phyloP scores from a whole-genome alignment of 148 eudicot genomes.

The Pouteria glomerata region DNA sequence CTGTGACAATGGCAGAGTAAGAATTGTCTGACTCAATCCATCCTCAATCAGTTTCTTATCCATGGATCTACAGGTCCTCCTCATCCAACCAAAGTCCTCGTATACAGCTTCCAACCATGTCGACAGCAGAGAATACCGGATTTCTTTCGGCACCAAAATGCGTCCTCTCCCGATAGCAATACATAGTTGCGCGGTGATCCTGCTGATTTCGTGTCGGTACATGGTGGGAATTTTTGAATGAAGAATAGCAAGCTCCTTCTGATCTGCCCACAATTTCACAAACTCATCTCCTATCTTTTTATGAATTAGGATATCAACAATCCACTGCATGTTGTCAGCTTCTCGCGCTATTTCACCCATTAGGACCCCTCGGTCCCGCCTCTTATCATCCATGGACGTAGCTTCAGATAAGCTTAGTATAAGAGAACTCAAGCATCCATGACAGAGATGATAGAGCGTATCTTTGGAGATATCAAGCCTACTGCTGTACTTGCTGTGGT shows the following conservation, averaged over 20 bases:
- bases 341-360: constrained; percentile 86
- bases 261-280: constrained; percentile 85
- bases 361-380: constrained; percentile 55
- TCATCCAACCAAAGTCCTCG: constrained; percentile 91
- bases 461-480: constrained; percentile 64
- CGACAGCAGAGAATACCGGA: constrained; percentile 59
- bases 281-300: constrained; percentile 73
- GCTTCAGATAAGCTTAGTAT: constrained; percentile 77
- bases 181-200: constrained; percentile 81
- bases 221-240: constrained; percentile 80
- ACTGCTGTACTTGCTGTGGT: constrained; percentile 20
- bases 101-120: constrained; percentile 92
- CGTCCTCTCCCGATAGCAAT: constrained; percentile 77
- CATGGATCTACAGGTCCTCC: constrained; percentile 52
- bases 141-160: constrained; percentile 68
- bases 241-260: constrained; percentile 73
- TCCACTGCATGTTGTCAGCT: constrained; percentile 92
- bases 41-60: constrained; percentile 82
- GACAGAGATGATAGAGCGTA: constrained; percentile 65
- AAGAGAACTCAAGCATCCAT: constrained; percentile 77
- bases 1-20: constrained; percentile 69
- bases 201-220: constrained; percentile 87
- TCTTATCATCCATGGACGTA: constrained; percentile 55
- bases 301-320: constrained; percentile 64
- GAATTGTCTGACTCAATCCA: constrained; percentile 77